These are phyloP conservation scores for Cucumis melo DNA, from an alignment of 306 rosid species.

Conservation along the genomic window DNA sequence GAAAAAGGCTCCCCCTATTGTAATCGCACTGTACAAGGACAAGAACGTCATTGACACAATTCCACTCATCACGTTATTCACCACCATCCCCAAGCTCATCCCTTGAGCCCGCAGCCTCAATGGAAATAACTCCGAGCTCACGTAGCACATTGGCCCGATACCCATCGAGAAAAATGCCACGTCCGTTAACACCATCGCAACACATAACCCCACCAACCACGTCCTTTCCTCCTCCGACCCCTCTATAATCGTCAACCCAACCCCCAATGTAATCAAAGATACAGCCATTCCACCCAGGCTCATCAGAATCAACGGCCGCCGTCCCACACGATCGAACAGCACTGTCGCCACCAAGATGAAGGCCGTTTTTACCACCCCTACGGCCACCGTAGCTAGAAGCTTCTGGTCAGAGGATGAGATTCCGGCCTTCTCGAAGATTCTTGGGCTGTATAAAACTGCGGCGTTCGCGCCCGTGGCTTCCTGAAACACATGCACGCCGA, in stretches of 20 bases:
- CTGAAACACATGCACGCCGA: slow-evolving; percentile 69
- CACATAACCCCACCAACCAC: slow-evolving; percentile 56
- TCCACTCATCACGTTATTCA: slow-evolving; percentile 54
- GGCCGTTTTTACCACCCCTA: slow-evolving; percentile 30
- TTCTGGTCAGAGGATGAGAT: neutral
- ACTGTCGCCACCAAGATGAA: slow-evolving; percentile 68
- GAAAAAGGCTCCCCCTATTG: slow-evolving; percentile 69
- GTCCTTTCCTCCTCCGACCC: neutral
- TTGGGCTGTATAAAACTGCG: slow-evolving; percentile 63
- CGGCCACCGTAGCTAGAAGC: slow-evolving; percentile 62
- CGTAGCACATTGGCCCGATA: slow-evolving; percentile 66
- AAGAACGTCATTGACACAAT: slow-evolving; percentile 55
- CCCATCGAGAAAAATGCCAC: slow-evolving; percentile 70
- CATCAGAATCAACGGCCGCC: slow-evolving; percentile 46
- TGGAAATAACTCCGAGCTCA: slow-evolving; percentile 67
- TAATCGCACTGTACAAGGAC: slow-evolving; percentile 31
- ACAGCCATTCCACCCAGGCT: slow-evolving; percentile 49
- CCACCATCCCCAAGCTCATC: slow-evolving; percentile 39
- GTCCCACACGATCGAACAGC: slow-evolving; percentile 42
- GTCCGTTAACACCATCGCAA: neutral
- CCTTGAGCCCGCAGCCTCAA: slow-evolving; percentile 75
- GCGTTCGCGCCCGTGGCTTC: slow-evolving; percentile 63
- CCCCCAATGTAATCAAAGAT: slow-evolving; percentile 25
- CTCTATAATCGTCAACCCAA: slow-evolving; percentile 28
- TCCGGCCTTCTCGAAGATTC: slow-evolving; percentile 55